A percentile compares a stretch with the other conserved stretches of the same genome.
phyloP scores from a whole-genome alignment of 148 eudicot genomes.

The Arbutus unedo region DNA sequence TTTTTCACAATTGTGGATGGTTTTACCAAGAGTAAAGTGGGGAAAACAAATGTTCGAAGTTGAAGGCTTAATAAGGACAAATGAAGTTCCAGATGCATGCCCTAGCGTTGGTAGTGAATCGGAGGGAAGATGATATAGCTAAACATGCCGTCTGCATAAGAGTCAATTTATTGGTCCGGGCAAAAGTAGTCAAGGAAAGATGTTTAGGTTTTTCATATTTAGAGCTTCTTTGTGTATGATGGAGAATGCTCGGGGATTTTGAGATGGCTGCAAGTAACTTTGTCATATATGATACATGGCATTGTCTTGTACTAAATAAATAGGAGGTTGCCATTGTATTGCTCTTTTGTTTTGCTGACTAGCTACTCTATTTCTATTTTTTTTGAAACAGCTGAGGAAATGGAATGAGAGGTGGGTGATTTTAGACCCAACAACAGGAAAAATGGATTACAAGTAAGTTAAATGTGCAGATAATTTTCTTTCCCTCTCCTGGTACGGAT shows the following conservation, averaged over 20 bases:
- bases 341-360: neutral
- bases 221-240: neutral
- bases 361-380: neutral
- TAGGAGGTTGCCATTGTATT: conserved; percentile 2
- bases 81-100: neutral
- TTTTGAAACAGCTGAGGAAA: conserved; percentile 63
- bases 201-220: neutral
- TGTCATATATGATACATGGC: neutral
- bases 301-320: neutral
- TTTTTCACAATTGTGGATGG: neutral
- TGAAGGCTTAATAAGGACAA: neutral
- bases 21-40: neutral
- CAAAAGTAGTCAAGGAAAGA: neutral
- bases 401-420: conserved; percentile 99
- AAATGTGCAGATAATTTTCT: neutral
- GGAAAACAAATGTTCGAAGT: neutral
- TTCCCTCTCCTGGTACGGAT: conserved; percentile 2
- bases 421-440: conserved; percentile 96
- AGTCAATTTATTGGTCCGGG: neutral
- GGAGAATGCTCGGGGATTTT: neutral
- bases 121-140: neutral
- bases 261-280: neutral
- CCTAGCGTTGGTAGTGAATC: neutral
- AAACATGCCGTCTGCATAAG: neutral
- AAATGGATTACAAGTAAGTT: conserved; percentile 96